Conservation (phyloP, 805 yeast species). For the Naumovozyma castellii region DNA sequence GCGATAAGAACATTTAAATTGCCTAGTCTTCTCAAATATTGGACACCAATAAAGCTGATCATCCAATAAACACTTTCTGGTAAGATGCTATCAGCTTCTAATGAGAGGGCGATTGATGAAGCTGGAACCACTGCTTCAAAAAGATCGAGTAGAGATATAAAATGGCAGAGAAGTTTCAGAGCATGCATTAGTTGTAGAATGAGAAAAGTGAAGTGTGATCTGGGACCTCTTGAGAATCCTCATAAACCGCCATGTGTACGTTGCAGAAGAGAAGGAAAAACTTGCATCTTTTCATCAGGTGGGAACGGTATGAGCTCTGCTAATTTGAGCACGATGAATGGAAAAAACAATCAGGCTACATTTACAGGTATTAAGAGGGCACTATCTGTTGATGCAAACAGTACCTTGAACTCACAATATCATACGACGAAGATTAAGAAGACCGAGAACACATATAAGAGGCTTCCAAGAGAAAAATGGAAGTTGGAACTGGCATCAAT, state of each 20-base stretch:
- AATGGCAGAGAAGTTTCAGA: conserved; percentile 56
- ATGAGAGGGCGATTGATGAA: no score
- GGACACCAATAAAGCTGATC: no score
- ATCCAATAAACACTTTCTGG: no score
- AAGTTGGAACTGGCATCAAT: conserved; percentile 28
- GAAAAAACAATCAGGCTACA: background rate
- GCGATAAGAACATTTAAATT: no score
- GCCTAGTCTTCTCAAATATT: no score
- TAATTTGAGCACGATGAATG: background rate
- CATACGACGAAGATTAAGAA: background rate
- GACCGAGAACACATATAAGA: background rate
- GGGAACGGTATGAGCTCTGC: background rate
- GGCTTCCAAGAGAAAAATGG: conserved; percentile 9
- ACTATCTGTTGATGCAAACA: background rate
- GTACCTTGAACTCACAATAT: background rate
- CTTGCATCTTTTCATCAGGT: conserved; percentile 47
- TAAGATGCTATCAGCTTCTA: no score
- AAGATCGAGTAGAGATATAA: conserved; percentile 2
- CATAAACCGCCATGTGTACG: conserved; percentile 76
- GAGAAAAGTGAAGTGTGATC: conserved; percentile 77
- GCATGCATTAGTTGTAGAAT: conserved; percentile 84
- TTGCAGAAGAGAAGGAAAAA: conserved; percentile 72
- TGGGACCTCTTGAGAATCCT: conserved; percentile 68
- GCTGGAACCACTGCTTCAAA: no score
- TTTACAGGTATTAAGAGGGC: background rate